Percentiles rank a stretch among this genome's conserved stretches.
phyloP scores from a whole-genome alignment of 1,284 basidiomycete genomes.

The Pseudozyma tsukubaensis region DNA sequence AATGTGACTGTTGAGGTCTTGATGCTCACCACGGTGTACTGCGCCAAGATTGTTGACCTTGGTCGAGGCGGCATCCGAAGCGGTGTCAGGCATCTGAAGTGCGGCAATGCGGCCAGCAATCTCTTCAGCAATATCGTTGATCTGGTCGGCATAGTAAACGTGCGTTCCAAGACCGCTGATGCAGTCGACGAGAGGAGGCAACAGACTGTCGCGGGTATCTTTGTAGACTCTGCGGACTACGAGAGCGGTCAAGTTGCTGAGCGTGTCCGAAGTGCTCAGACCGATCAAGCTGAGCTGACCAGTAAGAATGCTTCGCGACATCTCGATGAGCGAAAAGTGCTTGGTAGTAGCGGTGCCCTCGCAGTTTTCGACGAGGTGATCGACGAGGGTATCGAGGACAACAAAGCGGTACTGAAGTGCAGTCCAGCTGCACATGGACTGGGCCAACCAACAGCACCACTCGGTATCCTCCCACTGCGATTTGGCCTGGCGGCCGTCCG shows the following conservation, averaged over 20 bases:
- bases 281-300: constrained; percentile 86
- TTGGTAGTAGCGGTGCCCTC: constrained; percentile 74
- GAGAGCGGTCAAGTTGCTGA: constrained; percentile 74
- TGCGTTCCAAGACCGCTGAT: constrained; percentile 87
- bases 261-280: constrained; percentile 87
- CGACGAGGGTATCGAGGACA: constrained; percentile 85
- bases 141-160: constrained; percentile 95
- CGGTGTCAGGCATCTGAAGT: constrained; percentile 76
- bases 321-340: constrained; percentile 79
- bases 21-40: constrained; percentile 40
- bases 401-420: constrained; percentile 92
- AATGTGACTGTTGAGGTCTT: constrained; percentile 42
- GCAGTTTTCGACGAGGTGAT: constrained; percentile 79
- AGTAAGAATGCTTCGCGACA: constrained; percentile 83
- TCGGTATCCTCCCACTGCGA: constrained; percentile 78
- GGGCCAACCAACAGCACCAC: constrained; percentile 85
- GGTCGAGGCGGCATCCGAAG: constrained; percentile 62
- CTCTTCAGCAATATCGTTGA: constrained; percentile 90
- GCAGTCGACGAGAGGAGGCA: constrained; percentile 80
- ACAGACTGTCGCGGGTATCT: constrained; percentile 73
- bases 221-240: constrained; percentile 78
- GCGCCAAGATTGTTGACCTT: constrained; percentile 69
- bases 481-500: constrained; percentile 26
- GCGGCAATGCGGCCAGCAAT: constrained; percentile 80
- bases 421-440: constrained; percentile 82